phyloP scores from a whole-genome alignment of 176 grass and related monocot species.

The Phoenix roebelenii region DNA sequence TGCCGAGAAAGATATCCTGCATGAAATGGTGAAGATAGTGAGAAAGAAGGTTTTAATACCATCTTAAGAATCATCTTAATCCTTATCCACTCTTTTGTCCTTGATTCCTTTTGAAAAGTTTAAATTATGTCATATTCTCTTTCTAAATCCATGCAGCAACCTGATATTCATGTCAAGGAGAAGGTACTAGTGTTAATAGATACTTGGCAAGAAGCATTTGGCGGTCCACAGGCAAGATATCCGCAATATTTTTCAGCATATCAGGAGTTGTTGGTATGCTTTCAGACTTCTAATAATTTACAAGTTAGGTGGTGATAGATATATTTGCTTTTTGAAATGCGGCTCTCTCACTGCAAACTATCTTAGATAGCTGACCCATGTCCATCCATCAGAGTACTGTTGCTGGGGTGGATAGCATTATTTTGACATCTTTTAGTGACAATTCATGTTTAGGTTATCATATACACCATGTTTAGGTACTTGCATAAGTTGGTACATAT shows the following conservation, averaged over 20 bases:
- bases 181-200: slow-evolving; percentile 84
- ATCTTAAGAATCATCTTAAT: slow-evolving; percentile 7
- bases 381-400: too few species aligned
- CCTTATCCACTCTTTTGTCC: neutral
- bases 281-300: neutral
- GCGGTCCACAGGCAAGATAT: slow-evolving; percentile 88
- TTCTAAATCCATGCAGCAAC: slow-evolving; percentile 33
- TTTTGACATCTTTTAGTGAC: too few species aligned
- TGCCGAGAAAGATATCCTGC: slow-evolving; percentile 82
- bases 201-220: slow-evolving; percentile 97
- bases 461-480: too few species aligned
- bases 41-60: slow-evolving; percentile 70
- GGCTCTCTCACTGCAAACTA: too few species aligned
- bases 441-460: too few species aligned
- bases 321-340: too few species aligned
- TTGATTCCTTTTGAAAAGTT: slow-evolving; percentile 12
- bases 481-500: too few species aligned
- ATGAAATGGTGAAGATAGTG: slow-evolving; percentile 99
- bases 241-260: slow-evolving; percentile 93
- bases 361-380: too few species aligned
- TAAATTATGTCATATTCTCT: slow-evolving; percentile 14
- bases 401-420: too few species aligned
- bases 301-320: too few species aligned
- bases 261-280: slow-evolving; percentile 78
- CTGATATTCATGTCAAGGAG: slow-evolving; percentile 86